Evolutionary conservation across 2,329 filamentous ascomycete species (phyloP).

Genomic region (Neopestalotiopsis rosae): DNA sequence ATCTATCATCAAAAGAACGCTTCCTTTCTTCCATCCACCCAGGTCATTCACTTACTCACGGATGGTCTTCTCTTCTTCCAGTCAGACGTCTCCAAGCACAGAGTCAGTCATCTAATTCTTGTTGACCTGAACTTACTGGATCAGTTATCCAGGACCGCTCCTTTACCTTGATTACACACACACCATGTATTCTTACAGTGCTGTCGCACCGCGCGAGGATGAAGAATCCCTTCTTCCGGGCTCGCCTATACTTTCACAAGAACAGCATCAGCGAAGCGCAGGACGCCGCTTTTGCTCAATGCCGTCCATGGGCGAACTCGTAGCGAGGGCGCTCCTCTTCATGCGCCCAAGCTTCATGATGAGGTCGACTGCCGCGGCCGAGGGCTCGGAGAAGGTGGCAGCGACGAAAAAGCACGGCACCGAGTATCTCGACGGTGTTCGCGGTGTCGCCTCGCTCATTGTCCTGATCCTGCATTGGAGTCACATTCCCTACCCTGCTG

Average conservation of each 20-base stretch:
- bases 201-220: constrained; percentile 26
- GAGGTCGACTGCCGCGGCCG: constrained; percentile 22
- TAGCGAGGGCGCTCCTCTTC: constrained; percentile 28
- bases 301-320: constrained; percentile 22
- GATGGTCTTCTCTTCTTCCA: neutral
- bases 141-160: constrained; percentile 6
- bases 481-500: constrained; percentile 32
- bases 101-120: neutral
- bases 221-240: constrained; percentile 31
- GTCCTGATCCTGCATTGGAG: constrained; percentile 46
- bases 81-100: neutral
- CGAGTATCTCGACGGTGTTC: constrained; percentile 46
- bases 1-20: constrained; percentile 11
- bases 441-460: constrained; percentile 46
- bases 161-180: neutral
- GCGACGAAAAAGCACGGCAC: constrained; percentile 33
- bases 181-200: constrained; percentile 26
- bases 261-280: constrained; percentile 15
- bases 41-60: neutral
- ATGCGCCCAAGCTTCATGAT: constrained; percentile 34
- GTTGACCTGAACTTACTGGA: neutral
- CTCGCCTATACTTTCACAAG: constrained; percentile 19
- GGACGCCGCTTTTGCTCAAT: neutral
- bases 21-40: constrained; percentile 5
- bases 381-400: constrained; percentile 25